Evolutionary conservation across 768 basidiomycete species (phyloP), one percentile per base, ranked within the genome.

Genomic region (Pulveroboletus sp.): DNA sequence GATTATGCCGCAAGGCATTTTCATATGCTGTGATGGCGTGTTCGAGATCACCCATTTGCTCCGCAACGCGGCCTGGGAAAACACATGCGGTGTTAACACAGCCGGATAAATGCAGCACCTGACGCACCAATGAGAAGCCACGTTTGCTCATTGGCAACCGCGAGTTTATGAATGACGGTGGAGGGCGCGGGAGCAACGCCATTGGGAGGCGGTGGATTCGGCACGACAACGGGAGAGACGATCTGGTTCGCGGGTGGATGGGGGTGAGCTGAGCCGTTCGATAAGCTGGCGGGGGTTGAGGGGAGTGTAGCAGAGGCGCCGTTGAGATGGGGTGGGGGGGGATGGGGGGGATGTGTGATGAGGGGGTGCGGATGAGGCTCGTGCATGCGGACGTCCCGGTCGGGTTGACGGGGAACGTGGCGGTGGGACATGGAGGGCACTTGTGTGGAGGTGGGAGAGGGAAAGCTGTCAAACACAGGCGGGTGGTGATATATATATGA

Each of bases 21-120:
- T 98, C 95, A 72, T 97, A 99, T 51, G 94, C 92, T 37, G 81
- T 81, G 59, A 92, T 77, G 40, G 97, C 95, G 55, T 93, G 86
- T 63, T 97, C 94, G 61, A 90, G 78, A 74, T 97, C 91, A 55
- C 85, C 81, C 84, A 98, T 89, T 67, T 94, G 91, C 69, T 97
- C 97, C 42, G 94, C 93, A 47, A 97, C 89, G 47, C 90, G 84
- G 45, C 94, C 94, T 97, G 73, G 60, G 66, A 70, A 57, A 36
- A 59, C 37, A 51, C 52, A 32, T 43, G 29, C 51, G 42, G 40
- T 27, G 49, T 67, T 52, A 66, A 29, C 23, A 27, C 12, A 27
- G 21, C 23, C 17, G 33, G 14, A 40, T 16, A 45, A 55, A 47
- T 25, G 24, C 39, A 52, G 39, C 11, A n/a, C 33, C 38, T 10